Evolutionary conservation across 2,329 filamentous ascomycete genomes (phyloP).

Genomic region (Hymenoscyphus linearis): DNA sequence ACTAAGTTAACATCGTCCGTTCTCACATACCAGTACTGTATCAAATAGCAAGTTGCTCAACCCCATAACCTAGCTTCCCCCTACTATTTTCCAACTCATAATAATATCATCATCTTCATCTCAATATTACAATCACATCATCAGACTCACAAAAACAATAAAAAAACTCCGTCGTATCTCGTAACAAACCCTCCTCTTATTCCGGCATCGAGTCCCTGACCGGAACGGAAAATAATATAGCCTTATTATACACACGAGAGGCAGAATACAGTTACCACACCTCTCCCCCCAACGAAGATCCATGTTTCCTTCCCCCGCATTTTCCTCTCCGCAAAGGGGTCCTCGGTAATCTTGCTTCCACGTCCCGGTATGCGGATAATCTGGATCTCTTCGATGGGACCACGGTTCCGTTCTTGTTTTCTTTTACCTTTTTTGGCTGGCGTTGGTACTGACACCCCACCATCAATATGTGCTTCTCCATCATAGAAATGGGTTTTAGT

Average conservation of each 20-base stretch:
- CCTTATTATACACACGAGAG: slow-evolving; percentile 5
- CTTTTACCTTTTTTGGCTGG: neutral
- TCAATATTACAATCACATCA: too few species aligned
- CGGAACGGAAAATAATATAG: slow-evolving; percentile 5
- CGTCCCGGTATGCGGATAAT: neutral
- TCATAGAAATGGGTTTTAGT: too few species aligned
- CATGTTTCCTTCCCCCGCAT: neutral
- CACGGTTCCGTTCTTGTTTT: neutral
- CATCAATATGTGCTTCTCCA: too few species aligned
- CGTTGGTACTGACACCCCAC: too few species aligned
- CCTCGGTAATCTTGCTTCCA: slow-evolving; percentile 1
- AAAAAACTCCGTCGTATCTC: neutral
- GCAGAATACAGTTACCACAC: slow-evolving; percentile 1
- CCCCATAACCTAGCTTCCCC: too few species aligned
- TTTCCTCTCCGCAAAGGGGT: neutral
- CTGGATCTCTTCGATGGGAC: neutral
- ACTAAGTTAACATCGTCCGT: too few species aligned
- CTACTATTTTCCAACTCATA: too few species aligned
- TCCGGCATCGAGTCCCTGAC: too few species aligned
- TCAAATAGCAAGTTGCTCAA: too few species aligned
- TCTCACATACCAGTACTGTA: too few species aligned
- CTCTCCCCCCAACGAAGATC: neutral
- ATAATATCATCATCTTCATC: too few species aligned
- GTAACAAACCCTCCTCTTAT: neutral
- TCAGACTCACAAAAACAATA: neutral